Base-by-base conservation (phyloP, 1,284 basidiomycete genomes). In the Ganoderma sinense region DNA sequence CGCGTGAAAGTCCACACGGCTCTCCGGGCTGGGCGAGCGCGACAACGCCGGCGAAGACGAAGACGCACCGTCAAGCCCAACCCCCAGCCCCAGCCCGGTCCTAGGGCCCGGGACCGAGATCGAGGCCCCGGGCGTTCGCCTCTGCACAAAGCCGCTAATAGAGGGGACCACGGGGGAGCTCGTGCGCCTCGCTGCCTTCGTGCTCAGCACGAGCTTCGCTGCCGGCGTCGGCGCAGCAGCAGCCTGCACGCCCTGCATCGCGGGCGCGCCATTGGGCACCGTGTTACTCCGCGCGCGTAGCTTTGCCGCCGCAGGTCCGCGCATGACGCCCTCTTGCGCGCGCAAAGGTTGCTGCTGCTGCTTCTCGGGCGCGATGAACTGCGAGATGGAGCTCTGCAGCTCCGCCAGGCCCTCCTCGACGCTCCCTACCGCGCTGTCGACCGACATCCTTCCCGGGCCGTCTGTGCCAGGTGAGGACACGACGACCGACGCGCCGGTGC, bases 331-430 rank as follows among this genome's bases (percentile, higher is more conserved):
- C 41, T n/a, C 36, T 41, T 2, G 62, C 23, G 18, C 64, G 59
- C 39, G 43, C 18, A 18, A 10, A 8, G 36, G 45, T 36, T 36
- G 33, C 33, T 33, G 33, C 36, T 36, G 36, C 62, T n/a, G 43
- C 43, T 59, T 65, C 62, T 66, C 43, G 2, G 76, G 76, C 26
- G 75, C 75, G 64, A 80, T 78, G 59, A 80, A 69, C 60, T 79
- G 77, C 41, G 78, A 74, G 20, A 80, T 74, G 11, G 77, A 70
- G 48, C 69, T 68, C 70, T 79, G 78, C 66, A 78, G 64, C 73
- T 80, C 79, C 48, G 74, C 71, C 23, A 80, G 64, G n/a, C 78
- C 78, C 67, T 80, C 79, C 68, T 80, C 79, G 45, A 76, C 78
- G 71, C 79, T 79, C 18, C 75, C 75, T 40, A 66, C 63, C 11